These are phyloP conservation scores for Mrakia hoshinonis DNA, from an alignment of 768 basidiomycete genomes.

Conservation along the genomic window DNA sequence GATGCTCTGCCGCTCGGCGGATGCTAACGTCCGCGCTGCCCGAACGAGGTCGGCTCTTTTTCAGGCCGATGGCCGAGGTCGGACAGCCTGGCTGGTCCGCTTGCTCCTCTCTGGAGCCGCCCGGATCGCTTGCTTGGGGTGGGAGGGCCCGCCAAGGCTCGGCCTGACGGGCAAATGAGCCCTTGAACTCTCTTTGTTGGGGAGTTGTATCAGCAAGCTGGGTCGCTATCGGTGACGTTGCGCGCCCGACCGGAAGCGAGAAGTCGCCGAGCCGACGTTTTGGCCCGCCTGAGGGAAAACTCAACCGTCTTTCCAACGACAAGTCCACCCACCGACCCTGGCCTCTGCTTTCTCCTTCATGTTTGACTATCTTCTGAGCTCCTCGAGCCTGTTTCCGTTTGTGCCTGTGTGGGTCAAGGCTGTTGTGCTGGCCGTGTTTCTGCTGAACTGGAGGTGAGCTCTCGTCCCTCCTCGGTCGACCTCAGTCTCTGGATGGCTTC, in stretches of 20 bases:
- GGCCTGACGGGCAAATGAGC: background rate
- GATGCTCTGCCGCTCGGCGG: too few species aligned
- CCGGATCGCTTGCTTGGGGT: too few species aligned
- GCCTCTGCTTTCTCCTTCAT: background rate
- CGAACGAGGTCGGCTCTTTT: too few species aligned
- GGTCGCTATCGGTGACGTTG: too few species aligned
- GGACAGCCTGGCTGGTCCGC: too few species aligned
- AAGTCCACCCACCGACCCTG: background rate
- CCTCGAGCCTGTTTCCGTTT: conserved; percentile 8
- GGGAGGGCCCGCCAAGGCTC: background rate
- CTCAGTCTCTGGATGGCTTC: background rate
- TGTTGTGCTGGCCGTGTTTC: background rate
- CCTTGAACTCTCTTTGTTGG: too few species aligned
- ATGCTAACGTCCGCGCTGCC: too few species aligned
- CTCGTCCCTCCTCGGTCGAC: background rate
- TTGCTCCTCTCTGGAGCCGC: too few species aligned
- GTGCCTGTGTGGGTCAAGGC: conserved; percentile 18
- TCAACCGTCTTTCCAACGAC: background rate
- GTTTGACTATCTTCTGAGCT: background rate
- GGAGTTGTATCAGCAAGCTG: too few species aligned
- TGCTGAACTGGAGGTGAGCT: conserved; percentile 12
- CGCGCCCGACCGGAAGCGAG: background rate
- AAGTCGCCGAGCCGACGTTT: background rate
- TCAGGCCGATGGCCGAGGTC: too few species aligned
- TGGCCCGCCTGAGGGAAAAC: background rate